phyloP scores from a whole-genome alignment of 1,284 basidiomycete species.

The Rhizoctonia solani region DNA sequence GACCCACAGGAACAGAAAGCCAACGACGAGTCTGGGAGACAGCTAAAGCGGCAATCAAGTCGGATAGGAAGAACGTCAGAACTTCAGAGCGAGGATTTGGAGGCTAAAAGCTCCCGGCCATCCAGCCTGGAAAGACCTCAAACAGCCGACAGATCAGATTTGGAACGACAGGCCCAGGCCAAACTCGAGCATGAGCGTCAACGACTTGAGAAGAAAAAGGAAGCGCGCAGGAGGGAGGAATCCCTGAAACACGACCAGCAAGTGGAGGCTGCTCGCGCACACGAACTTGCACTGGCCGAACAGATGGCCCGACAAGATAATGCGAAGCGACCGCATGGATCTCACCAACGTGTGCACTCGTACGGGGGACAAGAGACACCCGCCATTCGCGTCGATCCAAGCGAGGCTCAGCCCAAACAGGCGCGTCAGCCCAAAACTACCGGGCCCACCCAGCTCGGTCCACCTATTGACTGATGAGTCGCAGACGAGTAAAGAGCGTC shows the following conservation, averaged over 20 bases:
- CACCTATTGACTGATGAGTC: neutral
- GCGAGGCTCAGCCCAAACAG: neutral
- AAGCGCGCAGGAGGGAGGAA: neutral
- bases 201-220: conserved; percentile 8
- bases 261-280: conserved; percentile 11
- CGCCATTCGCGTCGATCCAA: neutral
- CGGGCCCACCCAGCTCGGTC: neutral
- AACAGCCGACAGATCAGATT: neutral
- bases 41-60: neutral
- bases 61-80: neutral
- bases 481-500: conserved; percentile 21
- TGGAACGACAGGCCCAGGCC: neutral
- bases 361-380: neutral
- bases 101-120: neutral
- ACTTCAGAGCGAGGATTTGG: neutral
- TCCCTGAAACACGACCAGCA: neutral
- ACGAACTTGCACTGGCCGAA: conserved; percentile 10
- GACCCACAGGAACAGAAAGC: neutral
- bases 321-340: neutral
- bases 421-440: neutral
- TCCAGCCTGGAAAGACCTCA: neutral
- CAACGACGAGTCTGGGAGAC: neutral
- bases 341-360: neutral
- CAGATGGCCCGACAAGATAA: conserved; percentile 13
- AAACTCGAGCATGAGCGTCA: neutral